Evolutionary conservation across 1,284 basidiomycete species (phyloP), one percentile per base, ranked within the genome.

Genomic region (Pyrrhoderma noxium): DNA sequence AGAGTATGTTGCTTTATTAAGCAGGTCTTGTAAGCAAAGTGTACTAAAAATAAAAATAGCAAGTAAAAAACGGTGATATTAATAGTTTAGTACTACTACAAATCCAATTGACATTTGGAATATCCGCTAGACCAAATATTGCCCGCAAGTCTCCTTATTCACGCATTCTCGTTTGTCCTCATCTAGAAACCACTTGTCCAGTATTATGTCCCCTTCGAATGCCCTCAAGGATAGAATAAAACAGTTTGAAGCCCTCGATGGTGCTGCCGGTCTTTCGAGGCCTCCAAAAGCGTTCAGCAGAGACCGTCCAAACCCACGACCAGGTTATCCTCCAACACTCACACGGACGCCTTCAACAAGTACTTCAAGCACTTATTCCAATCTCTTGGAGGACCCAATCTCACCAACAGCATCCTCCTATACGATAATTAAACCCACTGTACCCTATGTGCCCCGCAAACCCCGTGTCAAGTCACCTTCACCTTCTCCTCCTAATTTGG

Each of bases 401-500:
- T 56, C 54, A 8, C 51, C 54, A 23, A 52, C 51, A n/a, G 54
- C 51, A 40, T 38, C 54, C 16, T 56, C 51, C 13, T 56, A 52
- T 34, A 41, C 54, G 5, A 43, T 56, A 21, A 56, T 56, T 18
- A 47, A 52, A 38, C 54, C 54, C 14, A 39, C 46, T n/a, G 45
- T 55, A 3, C 54, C 54, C 21, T 56, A 56, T 42, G 54, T 52
- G 14, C 42, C 51, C 27, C 54, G 54, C 19, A 56, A 56, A 52
- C 51, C 51, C 9, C 50, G 51, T 42, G 46, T 44, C 34, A 50
- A 53, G 43, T 72, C 74, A 9, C 69, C 72, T 0, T 81, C 82
- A 0, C 74, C 77, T 0, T 75, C 77, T 1, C 75, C 79, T 1
- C 73, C 74, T 18, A 74, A 70, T 55, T 65, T 82, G 13, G 73